Base-by-base conservation (phyloP, 2,329 filamentous ascomycete species). In the Magnaporthiopsis rhizophila region DNA sequence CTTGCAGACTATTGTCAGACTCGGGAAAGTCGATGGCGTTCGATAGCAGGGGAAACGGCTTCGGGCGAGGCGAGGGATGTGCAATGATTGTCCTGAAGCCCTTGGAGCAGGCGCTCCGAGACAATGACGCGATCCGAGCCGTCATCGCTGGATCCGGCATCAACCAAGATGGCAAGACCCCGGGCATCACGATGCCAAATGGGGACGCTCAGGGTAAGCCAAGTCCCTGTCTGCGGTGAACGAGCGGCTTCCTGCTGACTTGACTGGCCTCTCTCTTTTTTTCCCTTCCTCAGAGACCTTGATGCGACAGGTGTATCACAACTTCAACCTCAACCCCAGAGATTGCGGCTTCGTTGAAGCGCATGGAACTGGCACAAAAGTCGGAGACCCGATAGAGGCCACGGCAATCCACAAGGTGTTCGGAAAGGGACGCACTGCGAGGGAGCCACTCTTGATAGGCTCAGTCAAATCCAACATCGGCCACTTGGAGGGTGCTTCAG, bases 31-130 rank as follows among this genome's bases (percentile, higher is more conserved):
- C 80, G 18, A 79, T 78, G 62, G 81, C 82, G 36, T 84, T 80
- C 67, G 83, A 84, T 68, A 71, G 72, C 24, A 73, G 76, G 60
- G 84, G 80, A 6, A 80, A 80, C 56, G 87, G 87, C 0, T 89
- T 86, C 68, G 85, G 81, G 0, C 80, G 86, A 12, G 86, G 84
- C 11, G 86, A 89, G 68, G 86, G 85, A 4, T 79, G 81, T 26
- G 83, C 77, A 8, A 77, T 81, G 62, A 68, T 89, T 3, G 71
- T 87, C 13, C 70, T 89, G 15, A 88, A 88, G 73, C 79, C 78
- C 0, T 75, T 88, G 0, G 77, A 80, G 45, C 77, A 83, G 65
- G 86, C 86, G 2, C 70, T 86, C 30, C 73, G 71, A 58, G 84
- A 85, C 66, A 81, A 81, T 30, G 84, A 88, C 69, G 76, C 78